Percentiles rank a stretch among this genome's conserved stretches.
phyloP scores from a whole-genome alignment of 495 filamentous ascomycete species.

The Aspergillus indologenus region DNA sequence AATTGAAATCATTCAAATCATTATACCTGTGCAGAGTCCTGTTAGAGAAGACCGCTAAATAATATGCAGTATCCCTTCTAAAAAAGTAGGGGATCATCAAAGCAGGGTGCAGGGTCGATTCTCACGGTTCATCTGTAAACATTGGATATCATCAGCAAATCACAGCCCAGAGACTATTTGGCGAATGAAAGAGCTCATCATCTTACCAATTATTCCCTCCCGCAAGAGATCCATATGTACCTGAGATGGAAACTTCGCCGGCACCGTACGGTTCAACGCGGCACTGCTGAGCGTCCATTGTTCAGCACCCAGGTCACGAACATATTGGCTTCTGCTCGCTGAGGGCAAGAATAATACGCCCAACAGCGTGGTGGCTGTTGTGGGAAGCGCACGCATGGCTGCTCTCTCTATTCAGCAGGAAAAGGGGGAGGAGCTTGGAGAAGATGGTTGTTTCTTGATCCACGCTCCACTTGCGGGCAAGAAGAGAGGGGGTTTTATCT shows the following conservation, averaged over 20 bases:
- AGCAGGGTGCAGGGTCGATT: not conserved
- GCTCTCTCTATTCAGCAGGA: too few species aligned
- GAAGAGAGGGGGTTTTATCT: not conserved
- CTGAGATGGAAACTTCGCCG: slow-evolving; percentile 60
- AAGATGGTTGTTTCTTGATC: too few species aligned
- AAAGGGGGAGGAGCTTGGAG: not conserved
- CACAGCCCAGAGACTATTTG: not conserved
- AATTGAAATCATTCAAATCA: slow-evolving; percentile 59
- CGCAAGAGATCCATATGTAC: slow-evolving; percentile 59
- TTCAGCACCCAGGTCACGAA: slow-evolving; percentile 51
- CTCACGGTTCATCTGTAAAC: slow-evolving; percentile 47
- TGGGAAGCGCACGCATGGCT: not conserved
- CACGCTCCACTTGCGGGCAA: too few species aligned
- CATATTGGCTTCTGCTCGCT: slow-evolving; percentile 22
- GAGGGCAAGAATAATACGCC: not conserved
- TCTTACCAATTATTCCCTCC: slow-evolving; percentile 47
- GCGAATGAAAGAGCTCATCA: not conserved
- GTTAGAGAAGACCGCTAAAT: too few species aligned
- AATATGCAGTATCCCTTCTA: too few species aligned
- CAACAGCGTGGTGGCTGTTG: not conserved
- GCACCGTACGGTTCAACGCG: slow-evolving; percentile 52
- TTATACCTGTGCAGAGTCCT: slow-evolving; percentile 36
- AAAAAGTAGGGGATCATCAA: too few species aligned
- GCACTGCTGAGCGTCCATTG: slow-evolving; percentile 56
- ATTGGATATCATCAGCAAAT: slow-evolving; percentile 5